Evolutionary conservation across 1,139 yeast genomes (phyloP).

Genomic region (Debaryomycetaceae sp.): DNA sequence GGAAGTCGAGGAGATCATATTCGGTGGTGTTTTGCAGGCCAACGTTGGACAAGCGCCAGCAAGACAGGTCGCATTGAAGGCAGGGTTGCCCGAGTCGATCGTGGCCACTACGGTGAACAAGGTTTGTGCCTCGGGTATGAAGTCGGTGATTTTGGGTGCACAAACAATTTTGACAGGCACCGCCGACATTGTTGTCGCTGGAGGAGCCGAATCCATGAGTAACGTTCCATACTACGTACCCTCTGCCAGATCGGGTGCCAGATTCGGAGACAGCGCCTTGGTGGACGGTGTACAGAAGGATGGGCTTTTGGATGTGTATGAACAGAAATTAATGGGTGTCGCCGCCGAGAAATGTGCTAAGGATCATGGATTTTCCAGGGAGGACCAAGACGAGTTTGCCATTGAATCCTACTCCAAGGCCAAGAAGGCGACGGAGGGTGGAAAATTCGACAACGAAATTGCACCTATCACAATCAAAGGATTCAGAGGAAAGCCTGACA

Average conservation of each 20-base stretch:
- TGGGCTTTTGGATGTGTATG: slow-evolving; percentile 85
- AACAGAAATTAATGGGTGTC: slow-evolving; percentile 81
- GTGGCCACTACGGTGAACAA: slow-evolving; percentile 87
- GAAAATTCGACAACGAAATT: slow-evolving; percentile 74
- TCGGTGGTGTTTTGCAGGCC: slow-evolving; percentile 87
- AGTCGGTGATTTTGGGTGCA: slow-evolving; percentile 79
- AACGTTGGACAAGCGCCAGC: slow-evolving; percentile 94
- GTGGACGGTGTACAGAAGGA: slow-evolving; percentile 85
- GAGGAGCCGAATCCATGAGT: slow-evolving; percentile 95
- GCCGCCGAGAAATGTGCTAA: slow-evolving; percentile 90
- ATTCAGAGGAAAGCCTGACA: slow-evolving; percentile 82
- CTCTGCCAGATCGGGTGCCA: slow-evolving; percentile 72
- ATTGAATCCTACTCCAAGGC: slow-evolving; percentile 67
- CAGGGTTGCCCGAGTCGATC: slow-evolving; percentile 71
- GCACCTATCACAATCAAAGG: slow-evolving; percentile 83
- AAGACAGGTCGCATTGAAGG: slow-evolving; percentile 84
- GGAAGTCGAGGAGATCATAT: slow-evolving; percentile 78
- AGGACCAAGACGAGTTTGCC: slow-evolving; percentile 66
- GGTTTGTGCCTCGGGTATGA: slow-evolving; percentile 93
- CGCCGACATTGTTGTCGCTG: slow-evolving; percentile 86
- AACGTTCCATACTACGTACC: slow-evolving; percentile 89
- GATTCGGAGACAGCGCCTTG: slow-evolving; percentile 71
- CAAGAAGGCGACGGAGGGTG: slow-evolving; percentile 65
- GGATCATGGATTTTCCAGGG: slow-evolving; percentile 56
- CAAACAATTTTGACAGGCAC: slow-evolving; percentile 80